These are phyloP conservation scores for Tillandsia fasciculata DNA, from an alignment of 176 grass and related monocot species.

Conservation along the genomic window DNA sequence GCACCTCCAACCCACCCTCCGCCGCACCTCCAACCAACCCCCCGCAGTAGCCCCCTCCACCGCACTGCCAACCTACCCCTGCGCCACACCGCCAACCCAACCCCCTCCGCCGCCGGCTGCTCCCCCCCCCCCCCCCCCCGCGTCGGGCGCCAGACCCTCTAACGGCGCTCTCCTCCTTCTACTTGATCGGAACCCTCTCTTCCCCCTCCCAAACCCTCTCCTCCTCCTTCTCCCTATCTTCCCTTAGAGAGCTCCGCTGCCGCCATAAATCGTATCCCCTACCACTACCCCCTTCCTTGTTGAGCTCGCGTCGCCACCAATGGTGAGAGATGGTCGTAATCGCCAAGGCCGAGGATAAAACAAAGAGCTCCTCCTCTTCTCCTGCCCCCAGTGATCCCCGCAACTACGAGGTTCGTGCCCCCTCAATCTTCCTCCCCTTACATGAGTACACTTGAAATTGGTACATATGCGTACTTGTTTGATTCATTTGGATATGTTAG, in stretches of 20 bases:
- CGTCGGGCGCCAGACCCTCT: neutral
- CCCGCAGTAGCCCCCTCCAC: too few relatives aligned
- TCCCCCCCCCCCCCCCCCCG: neutral
- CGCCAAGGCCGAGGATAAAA: conserved; percentile 31
- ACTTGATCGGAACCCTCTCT: conserved; percentile 14
- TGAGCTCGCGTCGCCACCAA: neutral
- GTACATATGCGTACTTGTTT: neutral
- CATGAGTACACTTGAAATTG: too few relatives aligned
- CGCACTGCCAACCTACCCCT: too few relatives aligned
- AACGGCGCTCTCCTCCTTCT: conserved; percentile 31
- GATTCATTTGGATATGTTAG: neutral
- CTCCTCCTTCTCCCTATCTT: neutral
- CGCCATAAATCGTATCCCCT: conserved; percentile 6
- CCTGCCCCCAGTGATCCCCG: conserved; percentile 1
- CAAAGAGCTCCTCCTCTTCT: conserved; percentile 19
- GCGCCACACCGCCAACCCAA: too few relatives aligned
- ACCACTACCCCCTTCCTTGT: conserved; percentile 1
- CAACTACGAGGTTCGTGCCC: conserved; percentile 14
- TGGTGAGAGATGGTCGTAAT: conserved; percentile 22
- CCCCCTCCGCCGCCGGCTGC: neutral
- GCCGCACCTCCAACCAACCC: too few relatives aligned
- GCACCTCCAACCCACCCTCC: too few relatives aligned
- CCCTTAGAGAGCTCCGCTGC: neutral
- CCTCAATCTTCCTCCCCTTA: neutral
- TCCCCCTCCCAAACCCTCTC: conserved; percentile 16